Percentiles rank a stretch among this genome's conserved stretches.
These are phyloP conservation scores for Verruconis gallopava DNA, from an alignment of 2,329 filamentous ascomycete species.

Conservation along the genomic window DNA sequence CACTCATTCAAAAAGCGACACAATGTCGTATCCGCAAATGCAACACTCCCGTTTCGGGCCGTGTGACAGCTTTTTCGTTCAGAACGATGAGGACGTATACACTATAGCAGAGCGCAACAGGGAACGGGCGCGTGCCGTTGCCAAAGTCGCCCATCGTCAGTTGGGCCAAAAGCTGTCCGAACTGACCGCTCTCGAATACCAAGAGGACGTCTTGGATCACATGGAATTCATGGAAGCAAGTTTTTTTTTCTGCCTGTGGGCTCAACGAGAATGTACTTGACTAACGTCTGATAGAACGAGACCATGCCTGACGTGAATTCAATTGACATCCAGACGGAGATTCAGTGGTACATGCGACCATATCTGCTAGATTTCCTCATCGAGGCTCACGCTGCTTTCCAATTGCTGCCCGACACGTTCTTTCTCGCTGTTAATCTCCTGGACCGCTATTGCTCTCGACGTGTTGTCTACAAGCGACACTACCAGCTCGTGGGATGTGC, in stretches of 20 bases:
- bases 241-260: constrained; percentile 15
- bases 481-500: constrained; percentile 97
- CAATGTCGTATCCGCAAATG: constrained; percentile 40
- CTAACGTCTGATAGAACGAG: constrained; percentile 45
- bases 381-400: constrained; percentile 91
- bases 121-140: constrained; percentile 65
- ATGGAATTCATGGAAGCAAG: constrained; percentile 87
- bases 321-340: constrained; percentile 98
- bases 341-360: constrained; percentile 98
- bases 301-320: constrained; percentile 92
- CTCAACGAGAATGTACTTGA: constrained; percentile 10
- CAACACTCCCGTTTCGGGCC: constrained; percentile 42
- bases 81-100: constrained; percentile 42
- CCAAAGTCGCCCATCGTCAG: constrained; percentile 71
- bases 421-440: constrained; percentile 95
- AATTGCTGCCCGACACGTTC: constrained; percentile 83
- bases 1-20: constrained; percentile 29
- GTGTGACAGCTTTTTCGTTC: constrained; percentile 57
- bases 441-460: constrained; percentile 93
- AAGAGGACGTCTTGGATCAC: constrained; percentile 86
- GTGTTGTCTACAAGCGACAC: constrained; percentile 97
- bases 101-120: constrained; percentile 51
- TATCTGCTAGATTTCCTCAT: constrained; percentile 97
- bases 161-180: constrained; percentile 82
- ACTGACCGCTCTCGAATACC: constrained; percentile 75